Evolutionary conservation across 495 filamentous ascomycete genomes (phyloP).

Genomic region (Penicillium angulare): DNA sequence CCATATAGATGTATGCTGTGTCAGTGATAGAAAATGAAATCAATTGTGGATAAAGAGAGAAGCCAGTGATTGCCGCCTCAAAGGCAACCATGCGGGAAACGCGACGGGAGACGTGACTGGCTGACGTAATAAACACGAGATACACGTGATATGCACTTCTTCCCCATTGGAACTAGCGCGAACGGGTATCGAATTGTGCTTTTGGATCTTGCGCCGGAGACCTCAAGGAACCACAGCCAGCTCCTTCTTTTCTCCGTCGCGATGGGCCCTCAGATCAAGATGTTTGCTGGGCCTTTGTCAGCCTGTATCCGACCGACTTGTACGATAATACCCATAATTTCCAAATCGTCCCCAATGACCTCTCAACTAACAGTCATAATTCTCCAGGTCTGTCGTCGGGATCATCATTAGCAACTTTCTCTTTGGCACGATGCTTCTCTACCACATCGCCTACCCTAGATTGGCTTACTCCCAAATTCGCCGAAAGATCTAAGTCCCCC

Average conservation of each 20-base stretch:
- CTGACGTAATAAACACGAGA: slow-evolving; percentile 32
- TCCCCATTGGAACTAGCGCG: slow-evolving; percentile 22
- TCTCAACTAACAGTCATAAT: slow-evolving; percentile 23
- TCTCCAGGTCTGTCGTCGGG: slow-evolving; percentile 27
- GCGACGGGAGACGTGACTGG: slow-evolving; percentile 31
- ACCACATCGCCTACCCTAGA: slow-evolving; percentile 61
- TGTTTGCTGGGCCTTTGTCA: slow-evolving; percentile 38
- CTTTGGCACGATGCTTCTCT: slow-evolving; percentile 64
- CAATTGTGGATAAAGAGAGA: background rate
- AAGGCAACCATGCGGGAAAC: background rate
- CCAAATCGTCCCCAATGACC: slow-evolving; percentile 2
- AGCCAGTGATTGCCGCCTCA: no score
- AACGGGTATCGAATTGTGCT: slow-evolving; percentile 35
- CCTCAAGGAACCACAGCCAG: background rate
- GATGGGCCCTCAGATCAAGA: slow-evolving; percentile 40
- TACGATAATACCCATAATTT: slow-evolving; percentile 18
- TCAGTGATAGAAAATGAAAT: background rate
- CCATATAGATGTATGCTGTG: background rate
- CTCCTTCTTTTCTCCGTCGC: slow-evolving; percentile 13
- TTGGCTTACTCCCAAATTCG: slow-evolving; percentile 78
- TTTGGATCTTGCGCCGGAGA: background rate
- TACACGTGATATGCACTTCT: slow-evolving; percentile 4
- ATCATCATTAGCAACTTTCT: slow-evolving; percentile 30
- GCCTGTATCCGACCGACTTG: slow-evolving; percentile 36
- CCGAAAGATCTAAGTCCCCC: slow-evolving; percentile 77